Conservation (phyloP, 306 rosid species). For the Prunus mume region DNA sequence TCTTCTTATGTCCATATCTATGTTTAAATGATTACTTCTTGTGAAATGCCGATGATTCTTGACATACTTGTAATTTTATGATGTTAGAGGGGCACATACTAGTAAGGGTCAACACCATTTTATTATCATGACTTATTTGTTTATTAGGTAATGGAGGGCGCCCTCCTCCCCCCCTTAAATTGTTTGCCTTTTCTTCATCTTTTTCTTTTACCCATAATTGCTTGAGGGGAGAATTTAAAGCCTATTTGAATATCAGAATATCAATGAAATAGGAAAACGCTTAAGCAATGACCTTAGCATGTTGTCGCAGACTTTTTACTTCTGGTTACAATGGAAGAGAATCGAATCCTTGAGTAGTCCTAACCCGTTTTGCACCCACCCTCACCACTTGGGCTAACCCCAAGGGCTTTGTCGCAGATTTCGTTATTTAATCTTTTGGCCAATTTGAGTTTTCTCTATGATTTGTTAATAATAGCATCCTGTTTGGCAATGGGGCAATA, state of each 20-base stretch:
- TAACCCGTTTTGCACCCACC: no score
- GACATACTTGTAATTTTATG: not conserved
- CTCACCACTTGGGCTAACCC: no score
- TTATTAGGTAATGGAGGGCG: not conserved
- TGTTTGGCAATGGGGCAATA: conserved; percentile 10
- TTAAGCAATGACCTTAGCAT: not conserved
- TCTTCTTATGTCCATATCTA: not conserved
- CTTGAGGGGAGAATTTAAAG: not conserved
- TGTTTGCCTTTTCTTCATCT: not conserved
- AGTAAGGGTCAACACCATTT: not conserved
- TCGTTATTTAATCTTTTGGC: not conserved
- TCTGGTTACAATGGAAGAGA: no score
- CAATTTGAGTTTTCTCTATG: not conserved
- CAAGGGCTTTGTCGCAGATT: not conserved
- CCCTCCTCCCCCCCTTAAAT: not conserved
- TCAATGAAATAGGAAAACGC: not conserved
- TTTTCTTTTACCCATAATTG: not conserved
- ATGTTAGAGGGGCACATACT: not conserved
- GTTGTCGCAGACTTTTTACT: not conserved
- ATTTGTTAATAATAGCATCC: not conserved
- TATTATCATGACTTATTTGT: not conserved
- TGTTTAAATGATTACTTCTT: not conserved
- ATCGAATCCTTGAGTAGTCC: no score
- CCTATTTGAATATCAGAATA: not conserved
- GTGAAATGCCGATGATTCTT: not conserved